Percentiles rank a stretch among this genome's conserved stretches.
Evolutionary conservation across 345 rosid species (phyloP).

Genomic region (Limnanthes douglasii): DNA sequence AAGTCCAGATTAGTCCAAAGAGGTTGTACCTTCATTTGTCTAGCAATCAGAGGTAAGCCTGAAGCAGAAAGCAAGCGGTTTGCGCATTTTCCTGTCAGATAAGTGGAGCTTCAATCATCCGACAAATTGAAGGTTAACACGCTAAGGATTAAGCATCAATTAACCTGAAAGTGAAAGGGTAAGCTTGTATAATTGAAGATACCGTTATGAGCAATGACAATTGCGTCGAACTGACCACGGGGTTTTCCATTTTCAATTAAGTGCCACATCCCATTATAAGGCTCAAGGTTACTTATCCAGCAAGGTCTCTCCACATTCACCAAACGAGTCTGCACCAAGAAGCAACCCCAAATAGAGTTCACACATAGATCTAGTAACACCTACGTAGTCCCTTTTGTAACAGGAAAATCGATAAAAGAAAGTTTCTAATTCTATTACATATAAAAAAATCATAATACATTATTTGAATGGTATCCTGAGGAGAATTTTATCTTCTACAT

Average conservation of each 20-base stretch:
- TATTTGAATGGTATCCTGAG: too few relatives aligned
- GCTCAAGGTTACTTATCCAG: conserved; percentile 85
- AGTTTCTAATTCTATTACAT: too few relatives aligned
- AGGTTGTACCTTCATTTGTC: conserved; percentile 73
- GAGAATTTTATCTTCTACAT: too few relatives aligned
- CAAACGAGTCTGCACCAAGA: conserved; percentile 37
- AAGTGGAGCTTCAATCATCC: not conserved
- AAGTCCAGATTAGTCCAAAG: not conserved
- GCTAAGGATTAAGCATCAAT: conserved; percentile 1
- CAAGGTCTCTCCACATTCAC: conserved; percentile 76
- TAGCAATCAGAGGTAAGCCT: conserved; percentile 71
- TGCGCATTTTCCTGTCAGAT: conserved; percentile 70
- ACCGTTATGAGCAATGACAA: conserved; percentile 97
- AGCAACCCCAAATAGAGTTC: conserved; percentile 6
- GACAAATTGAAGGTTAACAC: too few relatives aligned
- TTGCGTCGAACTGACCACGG: conserved; percentile 56
- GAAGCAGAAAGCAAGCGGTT: conserved; percentile 80
- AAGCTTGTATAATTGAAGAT: conserved; percentile 3
- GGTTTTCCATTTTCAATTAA: conserved; percentile 77
- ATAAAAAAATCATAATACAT: not conserved
- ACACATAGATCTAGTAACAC: too few relatives aligned
- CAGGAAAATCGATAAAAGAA: too few relatives aligned
- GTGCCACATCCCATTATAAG: conserved; percentile 86
- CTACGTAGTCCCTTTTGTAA: too few relatives aligned
- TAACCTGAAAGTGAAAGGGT: conserved; percentile 1